Evolutionary conservation across 2,329 filamentous ascomycete genomes (phyloP).

Genomic region (Diaporthe destruens): DNA sequence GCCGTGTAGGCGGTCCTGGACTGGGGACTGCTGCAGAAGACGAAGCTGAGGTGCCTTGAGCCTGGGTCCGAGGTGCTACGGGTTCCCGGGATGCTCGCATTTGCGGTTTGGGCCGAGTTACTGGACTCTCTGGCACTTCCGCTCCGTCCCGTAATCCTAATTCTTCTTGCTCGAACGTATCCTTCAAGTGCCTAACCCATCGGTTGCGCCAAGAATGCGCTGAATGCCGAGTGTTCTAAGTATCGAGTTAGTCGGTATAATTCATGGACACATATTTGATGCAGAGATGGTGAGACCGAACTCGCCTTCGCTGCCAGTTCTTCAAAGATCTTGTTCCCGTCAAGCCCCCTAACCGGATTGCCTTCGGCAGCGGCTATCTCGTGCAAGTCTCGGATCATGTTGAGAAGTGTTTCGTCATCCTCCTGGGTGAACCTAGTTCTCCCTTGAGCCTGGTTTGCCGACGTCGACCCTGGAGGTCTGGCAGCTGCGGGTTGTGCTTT

Average conservation of each 20-base stretch:
- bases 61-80: not conserved
- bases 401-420: slow-evolving; percentile 52
- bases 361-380: not conserved
- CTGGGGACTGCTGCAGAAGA: not conserved
- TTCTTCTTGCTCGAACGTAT: slow-evolving; percentile 40
- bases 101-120: not conserved
- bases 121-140: not conserved
- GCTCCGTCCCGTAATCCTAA: slow-evolving; percentile 36
- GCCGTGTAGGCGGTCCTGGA: not conserved
- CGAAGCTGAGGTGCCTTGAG: not conserved
- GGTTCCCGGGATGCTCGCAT: not conserved
- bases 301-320: slow-evolving; percentile 50
- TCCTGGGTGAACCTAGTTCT: slow-evolving; percentile 57
- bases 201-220: slow-evolving; percentile 49
- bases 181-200: slow-evolving; percentile 48
- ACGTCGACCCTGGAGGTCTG: too few relatives aligned
- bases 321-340: slow-evolving; percentile 51
- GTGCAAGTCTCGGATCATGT: slow-evolving; percentile 44
- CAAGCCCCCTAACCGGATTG: slow-evolving; percentile 14
- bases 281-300: not conserved
- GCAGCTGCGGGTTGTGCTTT: not conserved
- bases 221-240: slow-evolving; percentile 49
- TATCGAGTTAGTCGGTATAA: not conserved
- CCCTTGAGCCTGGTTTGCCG: slow-evolving; percentile 46
- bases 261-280: too few relatives aligned